These are phyloP conservation scores for Ogataea nonfermentans DNA, from an alignment of 805 yeast genomes.

Conservation along the genomic window DNA sequence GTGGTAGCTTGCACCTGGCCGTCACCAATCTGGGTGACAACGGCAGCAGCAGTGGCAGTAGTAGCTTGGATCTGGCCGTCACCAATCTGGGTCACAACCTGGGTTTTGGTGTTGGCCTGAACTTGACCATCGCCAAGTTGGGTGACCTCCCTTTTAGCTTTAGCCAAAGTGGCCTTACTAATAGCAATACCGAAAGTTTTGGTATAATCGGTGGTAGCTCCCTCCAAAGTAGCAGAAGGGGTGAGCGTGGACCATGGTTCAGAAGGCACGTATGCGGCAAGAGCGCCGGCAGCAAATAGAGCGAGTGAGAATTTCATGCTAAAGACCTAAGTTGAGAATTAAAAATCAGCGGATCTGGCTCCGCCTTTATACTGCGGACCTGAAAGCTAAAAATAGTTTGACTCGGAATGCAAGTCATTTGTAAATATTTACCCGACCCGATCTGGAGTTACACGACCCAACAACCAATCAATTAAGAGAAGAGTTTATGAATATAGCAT, in stretches of 20 bases:
- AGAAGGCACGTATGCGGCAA: slow-evolving; percentile 63
- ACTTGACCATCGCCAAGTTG: slow-evolving; percentile 44
- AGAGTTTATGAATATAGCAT: not conserved
- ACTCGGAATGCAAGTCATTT: slow-evolving; percentile 2
- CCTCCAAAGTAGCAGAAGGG: slow-evolving; percentile 52
- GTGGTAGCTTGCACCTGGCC: slow-evolving; percentile 46
- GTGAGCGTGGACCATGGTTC: slow-evolving; percentile 74
- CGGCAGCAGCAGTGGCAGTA: slow-evolving; percentile 33
- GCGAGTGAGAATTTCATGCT: slow-evolving; percentile 9
- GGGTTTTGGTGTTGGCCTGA: slow-evolving; percentile 33
- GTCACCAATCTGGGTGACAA: slow-evolving; percentile 41
- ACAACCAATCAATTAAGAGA: slow-evolving; percentile 2
- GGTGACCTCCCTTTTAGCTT: slow-evolving; percentile 34
- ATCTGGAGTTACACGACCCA: slow-evolving; percentile 5
- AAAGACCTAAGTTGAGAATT: not conserved
- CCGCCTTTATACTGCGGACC: slow-evolving; percentile 42
- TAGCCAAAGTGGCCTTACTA: slow-evolving; percentile 42
- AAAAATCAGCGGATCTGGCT: not conserved
- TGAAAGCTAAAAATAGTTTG: slow-evolving; percentile 7
- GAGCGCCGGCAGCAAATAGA: slow-evolving; percentile 44
- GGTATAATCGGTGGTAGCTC: slow-evolving; percentile 56
- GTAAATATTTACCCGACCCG: slow-evolving; percentile 9
- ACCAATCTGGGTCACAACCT: slow-evolving; percentile 14
- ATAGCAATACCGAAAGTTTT: slow-evolving; percentile 68
- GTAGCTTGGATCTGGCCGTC: slow-evolving; percentile 35